These are phyloP conservation scores for Lagenidium giganteum DNA, from an alignment of 352 stramenopile species.

Conservation along the genomic window DNA sequence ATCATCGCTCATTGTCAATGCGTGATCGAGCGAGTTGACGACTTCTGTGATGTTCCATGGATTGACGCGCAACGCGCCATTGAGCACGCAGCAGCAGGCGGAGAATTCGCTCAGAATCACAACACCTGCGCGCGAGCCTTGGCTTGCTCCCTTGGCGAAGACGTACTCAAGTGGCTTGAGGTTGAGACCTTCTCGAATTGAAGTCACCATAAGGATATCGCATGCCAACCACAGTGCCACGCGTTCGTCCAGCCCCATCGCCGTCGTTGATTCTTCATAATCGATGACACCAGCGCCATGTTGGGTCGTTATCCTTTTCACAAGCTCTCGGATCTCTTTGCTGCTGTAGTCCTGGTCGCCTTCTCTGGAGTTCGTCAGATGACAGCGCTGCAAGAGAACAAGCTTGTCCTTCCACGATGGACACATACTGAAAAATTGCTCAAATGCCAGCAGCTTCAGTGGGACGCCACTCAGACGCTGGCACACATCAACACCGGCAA, in stretches of 20 bases:
- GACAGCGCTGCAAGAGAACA: conserved; percentile 92
- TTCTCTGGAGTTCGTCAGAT: conserved; percentile 82
- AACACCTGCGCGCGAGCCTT: conserved; percentile 82
- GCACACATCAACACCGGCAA: conserved; percentile 91
- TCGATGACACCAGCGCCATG: conserved; percentile 77
- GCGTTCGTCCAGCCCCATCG: conserved; percentile 86
- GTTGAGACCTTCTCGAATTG: conserved; percentile 97
- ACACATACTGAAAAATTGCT: conserved; percentile 95
- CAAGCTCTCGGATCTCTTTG: conserved; percentile 76
- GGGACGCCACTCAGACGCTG: conserved; percentile 92
- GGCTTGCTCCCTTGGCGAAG: conserved; percentile 65
- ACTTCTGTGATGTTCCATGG: conserved; percentile 95
- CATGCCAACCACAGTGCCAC: conserved; percentile 92
- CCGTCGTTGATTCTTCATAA: conserved; percentile 81
- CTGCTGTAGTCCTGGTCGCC: conserved; percentile 91
- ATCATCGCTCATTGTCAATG: conserved; percentile 88
- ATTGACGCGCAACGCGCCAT: conserved; percentile 95
- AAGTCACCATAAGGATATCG: conserved; percentile 95
- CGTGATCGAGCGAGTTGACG: conserved; percentile 90
- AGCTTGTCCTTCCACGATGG: conserved; percentile 92
- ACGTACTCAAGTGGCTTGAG: conserved; percentile 96
- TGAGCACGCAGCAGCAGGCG: conserved; percentile 94
- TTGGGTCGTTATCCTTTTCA: conserved; percentile 68
- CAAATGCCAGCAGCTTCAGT: conserved; percentile 95
- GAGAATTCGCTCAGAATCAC: conserved; percentile 97